Evolutionary conservation across 108 stramenopile genomes (phyloP).

Genomic region (Skeletonema menzelii): DNA sequence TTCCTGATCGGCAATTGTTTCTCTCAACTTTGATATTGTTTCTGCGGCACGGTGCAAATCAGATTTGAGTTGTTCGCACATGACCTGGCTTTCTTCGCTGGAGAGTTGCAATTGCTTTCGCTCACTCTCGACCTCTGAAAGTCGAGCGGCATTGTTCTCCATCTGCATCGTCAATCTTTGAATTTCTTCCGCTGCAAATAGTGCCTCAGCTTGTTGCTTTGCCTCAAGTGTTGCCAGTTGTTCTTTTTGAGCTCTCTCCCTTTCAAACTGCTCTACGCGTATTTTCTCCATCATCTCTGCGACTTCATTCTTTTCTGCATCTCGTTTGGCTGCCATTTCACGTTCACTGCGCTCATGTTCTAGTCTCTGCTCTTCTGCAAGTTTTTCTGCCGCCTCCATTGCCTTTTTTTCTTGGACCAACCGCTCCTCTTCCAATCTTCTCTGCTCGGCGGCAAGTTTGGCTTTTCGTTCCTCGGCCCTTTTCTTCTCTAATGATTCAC

Average conservation of each 20-base stretch:
- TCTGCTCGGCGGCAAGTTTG: not conserved
- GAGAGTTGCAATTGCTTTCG: constrained; percentile 19
- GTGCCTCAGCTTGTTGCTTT: not conserved
- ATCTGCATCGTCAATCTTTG: not conserved
- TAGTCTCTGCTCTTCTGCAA: not conserved
- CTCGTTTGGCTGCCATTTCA: not conserved
- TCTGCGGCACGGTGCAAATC: constrained; percentile 49
- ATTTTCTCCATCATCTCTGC: constrained; percentile 14
- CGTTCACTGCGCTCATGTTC: constrained; percentile 5
- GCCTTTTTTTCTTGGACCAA: not conserved
- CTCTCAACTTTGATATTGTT: constrained; percentile 34
- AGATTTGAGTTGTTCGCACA: constrained; percentile 29
- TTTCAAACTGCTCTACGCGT: constrained; percentile 2
- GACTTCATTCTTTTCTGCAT: constrained; percentile 4
- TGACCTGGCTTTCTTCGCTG: constrained; percentile 26
- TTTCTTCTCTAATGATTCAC: not conserved
- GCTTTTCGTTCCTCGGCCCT: not conserved
- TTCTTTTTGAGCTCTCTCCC: not conserved
- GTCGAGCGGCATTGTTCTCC: constrained; percentile 9
- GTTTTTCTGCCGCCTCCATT: constrained; percentile 1
- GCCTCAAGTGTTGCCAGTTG: constrained; percentile 1
- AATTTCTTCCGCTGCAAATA: constrained; percentile 1
- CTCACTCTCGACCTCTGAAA: constrained; percentile 20
- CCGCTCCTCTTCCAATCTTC: constrained; percentile 7
- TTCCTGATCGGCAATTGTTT: constrained; percentile 31